Evolutionary conservation across 495 filamentous ascomycete species (phyloP), one percentile per base, ranked within the genome.

Genomic region (Xylaria flabelliformis): DNA sequence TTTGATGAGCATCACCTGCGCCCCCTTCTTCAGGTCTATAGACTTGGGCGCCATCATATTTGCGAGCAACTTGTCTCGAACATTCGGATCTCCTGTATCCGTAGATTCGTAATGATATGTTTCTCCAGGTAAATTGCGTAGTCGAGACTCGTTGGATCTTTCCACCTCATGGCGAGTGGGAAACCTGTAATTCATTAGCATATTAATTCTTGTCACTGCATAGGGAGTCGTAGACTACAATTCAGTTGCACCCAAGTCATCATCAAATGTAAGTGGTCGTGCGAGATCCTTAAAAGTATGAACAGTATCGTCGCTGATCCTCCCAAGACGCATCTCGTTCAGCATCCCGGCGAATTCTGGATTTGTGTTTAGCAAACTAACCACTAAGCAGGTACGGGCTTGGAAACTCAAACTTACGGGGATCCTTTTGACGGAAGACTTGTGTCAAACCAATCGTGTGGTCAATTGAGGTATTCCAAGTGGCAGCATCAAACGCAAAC

Each of bases 1-100:
- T 78, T 99, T 99, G 86, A 98, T 97, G n/a, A 99, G 82, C 96
- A 99, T 98, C 36, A 99, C 97, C 78, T 98, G 97, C 0, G 94
- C 91, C 21, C 94, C 94, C 74, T 95, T 93, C 81, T 97, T 98
- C 55, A 99, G 84, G 58, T 91, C 87, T 21, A 98, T 88, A 0
- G 76, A 73, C 39, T 86, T 86, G 4, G 96, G 94, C 0, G 95
- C 95, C 94, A 99, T 98, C 89, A 96, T 97, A 78, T 93, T 97
- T 2, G 88, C 75, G 0, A 99, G 85, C 1, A 98, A 82, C 79
- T 89, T 95, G 17, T 95, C 93, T 39, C 94, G 92, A 50, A 89
- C 76, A 1, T 79, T 77, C 8, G 81, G 79, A 73, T 98, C 94
- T 19, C 97, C 96, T n/a, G 88, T 83, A 80, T 99, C 96, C 4